Evolutionary conservation across 2,329 filamentous ascomycete species (phyloP).

Genomic region (Fusarium acutatum): DNA sequence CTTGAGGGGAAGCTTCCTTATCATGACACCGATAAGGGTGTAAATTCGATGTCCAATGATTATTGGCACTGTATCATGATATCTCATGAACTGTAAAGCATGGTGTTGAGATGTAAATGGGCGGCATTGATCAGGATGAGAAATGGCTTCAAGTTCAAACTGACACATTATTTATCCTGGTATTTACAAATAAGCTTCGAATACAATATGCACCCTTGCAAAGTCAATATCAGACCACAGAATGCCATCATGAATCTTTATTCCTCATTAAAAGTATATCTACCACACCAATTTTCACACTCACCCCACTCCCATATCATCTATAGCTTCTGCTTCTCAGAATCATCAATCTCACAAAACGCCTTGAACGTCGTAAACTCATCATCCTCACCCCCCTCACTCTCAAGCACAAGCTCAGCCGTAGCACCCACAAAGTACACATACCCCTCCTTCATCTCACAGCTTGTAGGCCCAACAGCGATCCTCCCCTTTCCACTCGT

Average conservation of each 20-base stretch:
- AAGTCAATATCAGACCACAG: neutral
- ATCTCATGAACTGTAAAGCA: neutral
- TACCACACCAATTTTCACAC: constrained; percentile 3
- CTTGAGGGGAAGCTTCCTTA: constrained; percentile 3
- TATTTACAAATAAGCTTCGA: too few species aligned
- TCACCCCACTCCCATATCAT: neutral
- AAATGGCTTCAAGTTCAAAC: neutral
- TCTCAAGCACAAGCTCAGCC: constrained; percentile 83
- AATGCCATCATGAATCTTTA: neutral
- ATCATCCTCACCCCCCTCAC: constrained; percentile 65
- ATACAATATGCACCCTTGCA: neutral
- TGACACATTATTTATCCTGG: rapidly evolving
- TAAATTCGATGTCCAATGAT: neutral
- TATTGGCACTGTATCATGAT: constrained; percentile 3
- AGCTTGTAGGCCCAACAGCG: constrained; percentile 81
- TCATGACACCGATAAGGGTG: constrained; percentile 15
- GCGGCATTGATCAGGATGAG: neutral
- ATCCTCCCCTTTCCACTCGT: constrained; percentile 85
- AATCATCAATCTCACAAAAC: constrained; percentile 81
- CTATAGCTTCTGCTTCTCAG: constrained; percentile 40
- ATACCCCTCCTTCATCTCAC: constrained; percentile 76
- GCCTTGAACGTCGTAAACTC: constrained; percentile 91
- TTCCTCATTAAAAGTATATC: constrained; percentile 9
- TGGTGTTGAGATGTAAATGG: neutral
- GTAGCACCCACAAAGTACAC: constrained; percentile 89